These are phyloP conservation scores for Didymosphaeria variabile DNA, from an alignment of 2,329 filamentous ascomycete species.

Conservation along the genomic window DNA sequence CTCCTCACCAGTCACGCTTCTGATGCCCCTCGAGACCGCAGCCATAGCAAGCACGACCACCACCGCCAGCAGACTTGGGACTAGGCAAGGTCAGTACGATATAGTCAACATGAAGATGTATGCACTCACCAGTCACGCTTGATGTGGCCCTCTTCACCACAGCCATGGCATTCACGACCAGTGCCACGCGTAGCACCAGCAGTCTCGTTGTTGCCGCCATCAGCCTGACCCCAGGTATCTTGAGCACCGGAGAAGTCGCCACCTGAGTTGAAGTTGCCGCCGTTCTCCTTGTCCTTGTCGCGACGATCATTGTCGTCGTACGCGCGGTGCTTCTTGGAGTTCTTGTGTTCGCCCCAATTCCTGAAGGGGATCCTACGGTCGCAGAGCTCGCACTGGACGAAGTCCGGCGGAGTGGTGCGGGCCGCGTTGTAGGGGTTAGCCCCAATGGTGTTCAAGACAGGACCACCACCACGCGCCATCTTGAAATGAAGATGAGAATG, in stretches of 20 bases:
- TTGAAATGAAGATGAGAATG: constrained; percentile 2
- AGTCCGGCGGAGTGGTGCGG: constrained; percentile 28
- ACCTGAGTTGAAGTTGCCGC: constrained; percentile 5
- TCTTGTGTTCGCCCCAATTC: constrained; percentile 44
- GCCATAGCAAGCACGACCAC: constrained; percentile 37
- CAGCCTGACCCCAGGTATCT: constrained; percentile 5
- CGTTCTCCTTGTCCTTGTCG: constrained; percentile 36
- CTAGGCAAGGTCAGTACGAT: not conserved
- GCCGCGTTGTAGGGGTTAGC: constrained; percentile 37
- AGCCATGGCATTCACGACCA: constrained; percentile 39
- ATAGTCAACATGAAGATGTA: not conserved
- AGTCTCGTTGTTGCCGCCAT: constrained; percentile 21
- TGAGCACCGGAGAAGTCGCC: constrained; percentile 12
- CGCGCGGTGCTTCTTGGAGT: constrained; percentile 43
- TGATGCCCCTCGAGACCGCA: constrained; percentile 37
- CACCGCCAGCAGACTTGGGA: constrained; percentile 21
- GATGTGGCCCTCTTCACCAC: constrained; percentile 35
- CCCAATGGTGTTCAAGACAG: constrained; percentile 1
- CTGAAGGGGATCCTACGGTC: constrained; percentile 39
- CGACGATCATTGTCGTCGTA: constrained; percentile 16
- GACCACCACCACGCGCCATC: not conserved
- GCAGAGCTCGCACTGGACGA: constrained; percentile 44
- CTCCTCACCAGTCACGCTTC: constrained; percentile 30
- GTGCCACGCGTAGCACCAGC: constrained; percentile 52
- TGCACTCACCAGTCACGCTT: constrained; percentile 36